phyloP scores from a whole-genome alignment of 768 basidiomycete species.

The Mycena rebaudengoi region DNA sequence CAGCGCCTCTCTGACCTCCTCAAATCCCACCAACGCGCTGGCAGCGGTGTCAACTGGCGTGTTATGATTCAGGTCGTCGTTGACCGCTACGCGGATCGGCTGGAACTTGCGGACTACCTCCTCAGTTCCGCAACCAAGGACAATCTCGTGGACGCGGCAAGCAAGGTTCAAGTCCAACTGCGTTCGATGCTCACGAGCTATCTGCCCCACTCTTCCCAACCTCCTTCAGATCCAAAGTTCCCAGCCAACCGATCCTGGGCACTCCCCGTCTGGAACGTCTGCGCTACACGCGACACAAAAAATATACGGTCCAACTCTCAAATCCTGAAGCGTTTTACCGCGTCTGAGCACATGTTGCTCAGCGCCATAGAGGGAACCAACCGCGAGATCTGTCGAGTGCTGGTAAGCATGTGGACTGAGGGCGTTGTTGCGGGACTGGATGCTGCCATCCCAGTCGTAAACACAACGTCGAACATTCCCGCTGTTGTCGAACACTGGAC shows the following conservation, averaged over 20 bases:
- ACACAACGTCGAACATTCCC: not conserved
- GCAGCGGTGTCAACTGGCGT: constrained; percentile 45
- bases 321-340: not conserved
- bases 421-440: constrained; percentile 6
- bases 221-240: not conserved
- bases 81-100: constrained; percentile 39
- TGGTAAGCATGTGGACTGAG: constrained; percentile 11
- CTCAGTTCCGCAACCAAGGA: constrained; percentile 25
- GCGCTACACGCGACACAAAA: constrained; percentile 12
- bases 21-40: not conserved
- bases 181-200: constrained; percentile 18
- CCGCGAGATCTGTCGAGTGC: constrained; percentile 19
- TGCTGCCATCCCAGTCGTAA: not conserved
- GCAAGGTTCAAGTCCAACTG: constrained; percentile 3
- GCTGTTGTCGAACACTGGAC: not conserved
- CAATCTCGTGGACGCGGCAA: not conserved
- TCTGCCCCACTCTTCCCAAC: constrained; percentile 7
- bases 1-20: constrained; percentile 18
- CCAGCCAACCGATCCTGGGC: constrained; percentile 6
- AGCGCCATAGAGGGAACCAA: constrained; percentile 3
- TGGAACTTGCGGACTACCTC: constrained; percentile 36
- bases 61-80: constrained; percentile 37
- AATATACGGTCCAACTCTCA: not conserved
- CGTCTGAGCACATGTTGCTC: not conserved
- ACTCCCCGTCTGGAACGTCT: not conserved